Base-by-base conservation (phyloP, 371 early-diverging fungal genomes). In the Nematocida sp. region DNA sequence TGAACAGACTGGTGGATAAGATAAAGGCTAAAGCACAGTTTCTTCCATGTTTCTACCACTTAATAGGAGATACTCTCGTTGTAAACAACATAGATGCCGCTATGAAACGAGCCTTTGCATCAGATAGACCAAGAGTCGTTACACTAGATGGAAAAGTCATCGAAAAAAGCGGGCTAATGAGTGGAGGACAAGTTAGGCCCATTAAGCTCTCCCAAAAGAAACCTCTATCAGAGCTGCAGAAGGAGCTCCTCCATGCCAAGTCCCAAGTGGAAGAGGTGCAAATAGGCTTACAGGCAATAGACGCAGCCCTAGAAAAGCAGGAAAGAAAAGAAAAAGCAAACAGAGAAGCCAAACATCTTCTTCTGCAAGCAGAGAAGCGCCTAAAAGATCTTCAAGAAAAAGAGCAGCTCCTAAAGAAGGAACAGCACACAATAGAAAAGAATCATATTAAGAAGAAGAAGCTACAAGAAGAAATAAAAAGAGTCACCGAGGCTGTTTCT, bases 91-190 rank as follows among this genome's bases (percentile, higher is more conserved):
- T 97, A 77, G 86, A 87, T n/a, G 90, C 91, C 76, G 99, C 95
- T 1, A 92, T 91, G 66, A 82, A 87, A 38, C 89, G 97, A 49
- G 95, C 97, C 0, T 97, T 88, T 84, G 86, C 86, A 3, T 69
- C 60, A 39, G 78, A 63, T 13, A 88, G 94, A 38, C 90, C 88
- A 86, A 87, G 95, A 49, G 94, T 95, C 0, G 99, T 99, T 0
- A 97, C 95, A 0, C 79, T 95, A 61, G 91, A 90, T 65, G 99
- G 99, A 1, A 88, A 93, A 71, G 78, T 98, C 50, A 92, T 98
- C 76, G 98, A 98, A 65, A 88, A 87, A 35, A 89, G 91, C 0
- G 98, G 99, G 78, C 89, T 96, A 4, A 94, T 99, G 94, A 78
- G 67, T 23, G 54, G 56, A 18, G 69, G 55, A n/a, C n/a, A 38